Percentiles rank a stretch among this genome's conserved stretches.
These are phyloP conservation scores for Mycena polygramma DNA, from an alignment of 768 basidiomycete species.

Conservation along the genomic window DNA sequence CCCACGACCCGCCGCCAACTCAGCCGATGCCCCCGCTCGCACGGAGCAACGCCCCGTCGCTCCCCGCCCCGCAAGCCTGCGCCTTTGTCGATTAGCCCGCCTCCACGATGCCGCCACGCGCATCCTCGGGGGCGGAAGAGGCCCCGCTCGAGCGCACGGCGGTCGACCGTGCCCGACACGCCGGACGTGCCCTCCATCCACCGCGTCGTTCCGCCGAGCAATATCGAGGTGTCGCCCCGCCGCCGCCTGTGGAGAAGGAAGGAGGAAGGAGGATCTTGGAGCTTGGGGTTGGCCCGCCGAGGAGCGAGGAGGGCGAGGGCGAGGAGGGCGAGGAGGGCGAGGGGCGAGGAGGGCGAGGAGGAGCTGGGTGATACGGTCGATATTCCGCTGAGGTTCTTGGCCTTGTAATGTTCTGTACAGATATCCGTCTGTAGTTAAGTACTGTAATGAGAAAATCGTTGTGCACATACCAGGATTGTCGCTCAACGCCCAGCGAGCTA, in stretches of 20 bases:
- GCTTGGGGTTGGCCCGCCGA: conserved; percentile 15
- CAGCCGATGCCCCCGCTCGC: conserved; percentile 77
- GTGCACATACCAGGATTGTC: no score
- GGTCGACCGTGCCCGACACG: no score
- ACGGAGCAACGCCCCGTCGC: conserved; percentile 57
- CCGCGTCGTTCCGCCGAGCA: no score
- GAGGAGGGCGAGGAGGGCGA: conserved; percentile 77
- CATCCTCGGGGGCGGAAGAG: conserved; percentile 53
- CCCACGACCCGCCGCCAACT: conserved; percentile 40
- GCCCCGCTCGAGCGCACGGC: conserved; percentile 48
- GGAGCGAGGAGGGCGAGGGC: conserved; percentile 64
- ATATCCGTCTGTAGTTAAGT: no score
- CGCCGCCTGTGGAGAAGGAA: conserved; percentile 74
- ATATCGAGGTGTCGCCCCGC: conserved; percentile 74
- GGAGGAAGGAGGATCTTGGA: no score
- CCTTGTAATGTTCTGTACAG: no score
- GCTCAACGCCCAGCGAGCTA: no score
- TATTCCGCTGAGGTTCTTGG: conserved; percentile 22
- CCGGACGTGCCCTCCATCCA: no score
- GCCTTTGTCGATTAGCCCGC: conserved; percentile 56
- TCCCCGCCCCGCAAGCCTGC: conserved; percentile 51
- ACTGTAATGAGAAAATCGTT: no score
- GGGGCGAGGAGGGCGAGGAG: conserved; percentile 71
- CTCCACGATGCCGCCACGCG: conserved; percentile 52
- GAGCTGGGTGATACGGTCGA: conserved; percentile 75